These are phyloP conservation scores for Rhynchospora tenuis DNA, from an alignment of 176 grass and related monocot species.

Conservation along the genomic window DNA sequence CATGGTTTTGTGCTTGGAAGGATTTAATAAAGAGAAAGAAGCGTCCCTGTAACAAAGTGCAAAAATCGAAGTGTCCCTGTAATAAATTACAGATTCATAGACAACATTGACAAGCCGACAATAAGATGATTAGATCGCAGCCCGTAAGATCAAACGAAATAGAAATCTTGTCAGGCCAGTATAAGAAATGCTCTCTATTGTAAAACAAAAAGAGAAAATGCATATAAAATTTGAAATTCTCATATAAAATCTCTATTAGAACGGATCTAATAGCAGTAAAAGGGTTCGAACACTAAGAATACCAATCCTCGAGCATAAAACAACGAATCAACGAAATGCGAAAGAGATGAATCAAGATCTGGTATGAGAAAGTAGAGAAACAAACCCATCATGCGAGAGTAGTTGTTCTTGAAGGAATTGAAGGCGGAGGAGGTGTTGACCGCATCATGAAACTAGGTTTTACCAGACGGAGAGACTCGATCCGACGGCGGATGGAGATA, in stretches of 20 bases:
- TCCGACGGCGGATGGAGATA: no score
- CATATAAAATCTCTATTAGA: background rate
- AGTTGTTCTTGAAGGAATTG: slow-evolving; percentile 56
- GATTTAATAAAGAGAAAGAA: no score
- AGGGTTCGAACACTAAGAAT: background rate
- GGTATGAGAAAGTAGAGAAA: background rate
- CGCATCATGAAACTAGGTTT: no score
- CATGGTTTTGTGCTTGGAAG: no score
- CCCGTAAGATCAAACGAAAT: background rate
- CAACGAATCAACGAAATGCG: background rate
- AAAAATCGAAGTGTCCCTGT: no score
- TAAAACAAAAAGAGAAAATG: background rate
- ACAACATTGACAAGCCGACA: background rate
- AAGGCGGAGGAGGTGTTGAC: slow-evolving; percentile 46
- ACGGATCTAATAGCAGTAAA: background rate
- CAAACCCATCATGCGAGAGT: slow-evolving; percentile 55
- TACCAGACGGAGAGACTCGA: no score
- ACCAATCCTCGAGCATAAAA: background rate
- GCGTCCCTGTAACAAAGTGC: no score
- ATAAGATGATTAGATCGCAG: background rate
- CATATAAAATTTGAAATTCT: background rate
- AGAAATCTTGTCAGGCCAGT: background rate
- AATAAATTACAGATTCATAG: no score
- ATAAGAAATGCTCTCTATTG: background rate
- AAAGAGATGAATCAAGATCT: slow-evolving; percentile 5